These are phyloP conservation scores for Thermochaetoides dissita DNA, from an alignment of 2,329 filamentous ascomycete genomes.

Conservation along the genomic window DNA sequence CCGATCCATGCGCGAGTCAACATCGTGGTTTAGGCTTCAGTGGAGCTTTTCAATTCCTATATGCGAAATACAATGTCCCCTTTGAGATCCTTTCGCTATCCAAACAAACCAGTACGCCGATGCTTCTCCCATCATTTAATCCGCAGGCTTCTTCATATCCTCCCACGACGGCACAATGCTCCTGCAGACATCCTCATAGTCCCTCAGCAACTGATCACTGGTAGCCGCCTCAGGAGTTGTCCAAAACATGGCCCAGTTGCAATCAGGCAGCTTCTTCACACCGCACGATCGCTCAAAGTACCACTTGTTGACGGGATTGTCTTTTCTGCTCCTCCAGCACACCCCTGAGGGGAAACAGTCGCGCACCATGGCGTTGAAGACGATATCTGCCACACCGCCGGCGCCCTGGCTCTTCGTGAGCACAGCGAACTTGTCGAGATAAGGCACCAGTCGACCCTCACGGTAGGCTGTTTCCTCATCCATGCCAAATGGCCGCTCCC, in stretches of 20 bases:
- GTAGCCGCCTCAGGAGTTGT: conserved; percentile 56
- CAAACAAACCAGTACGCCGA: too few species aligned
- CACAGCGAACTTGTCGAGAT: conserved; percentile 95
- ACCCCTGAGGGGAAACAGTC: conserved; percentile 79
- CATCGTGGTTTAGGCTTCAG: too few species aligned
- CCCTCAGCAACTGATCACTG: conserved; percentile 40
- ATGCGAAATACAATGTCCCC: too few species aligned
- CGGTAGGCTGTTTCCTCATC: conserved; percentile 39
- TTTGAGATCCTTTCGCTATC: too few species aligned
- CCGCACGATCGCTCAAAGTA: conserved; percentile 87
- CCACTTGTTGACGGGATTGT: conserved; percentile 98
- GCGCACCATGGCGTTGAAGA: conserved; percentile 90
- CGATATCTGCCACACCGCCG: conserved; percentile 83
- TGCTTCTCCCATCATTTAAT: conserved; percentile 25
- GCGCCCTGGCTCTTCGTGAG: conserved; percentile 77
- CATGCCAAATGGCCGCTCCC: conserved; percentile 61
- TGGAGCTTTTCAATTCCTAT: too few species aligned
- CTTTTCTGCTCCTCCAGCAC: conserved; percentile 78
- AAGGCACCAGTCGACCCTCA: conserved; percentile 62
- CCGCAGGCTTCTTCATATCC: conserved; percentile 39
- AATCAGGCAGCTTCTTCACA: conserved; percentile 66
- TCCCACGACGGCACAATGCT: conserved; percentile 49
- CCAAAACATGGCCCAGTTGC: conserved; percentile 98
- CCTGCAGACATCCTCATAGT: conserved; percentile 66
- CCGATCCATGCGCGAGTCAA: too few species aligned